A percentile compares a stretch with the other conserved stretches of the same genome.
phyloP scores from a whole-genome alignment of 2,329 filamentous ascomycete genomes.

The Cytospora piceae region DNA sequence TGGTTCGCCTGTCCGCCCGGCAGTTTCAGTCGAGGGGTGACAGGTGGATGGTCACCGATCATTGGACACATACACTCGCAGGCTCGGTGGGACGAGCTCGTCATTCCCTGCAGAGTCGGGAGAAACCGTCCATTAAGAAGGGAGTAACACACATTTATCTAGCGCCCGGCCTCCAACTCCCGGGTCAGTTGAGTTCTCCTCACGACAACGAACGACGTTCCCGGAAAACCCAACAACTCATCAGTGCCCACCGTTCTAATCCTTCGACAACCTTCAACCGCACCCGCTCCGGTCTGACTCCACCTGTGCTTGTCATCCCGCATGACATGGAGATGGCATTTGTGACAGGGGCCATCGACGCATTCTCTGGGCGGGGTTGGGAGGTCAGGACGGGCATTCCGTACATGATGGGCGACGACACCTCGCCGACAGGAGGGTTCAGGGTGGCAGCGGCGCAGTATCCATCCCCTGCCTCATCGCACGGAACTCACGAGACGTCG shows the following conservation, averaged over 20 bases:
- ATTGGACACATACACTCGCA: neutral
- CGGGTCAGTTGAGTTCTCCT: conserved; percentile 8
- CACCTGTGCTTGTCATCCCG: neutral
- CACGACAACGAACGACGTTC: conserved; percentile 9
- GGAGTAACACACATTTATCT: neutral
- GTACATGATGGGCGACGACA: conserved; percentile 3
- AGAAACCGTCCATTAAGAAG: neutral
- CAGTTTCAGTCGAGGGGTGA: neutral
- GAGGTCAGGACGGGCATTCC: conserved; percentile 5
- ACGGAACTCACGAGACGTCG: neutral
- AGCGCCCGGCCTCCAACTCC: neutral
- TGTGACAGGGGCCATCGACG: neutral
- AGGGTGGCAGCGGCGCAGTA: neutral
- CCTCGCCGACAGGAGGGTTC: neutral
- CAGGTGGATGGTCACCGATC: neutral
- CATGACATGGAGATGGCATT: conserved; percentile 9
- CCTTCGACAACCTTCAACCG: neutral
- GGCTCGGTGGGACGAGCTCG: neutral
- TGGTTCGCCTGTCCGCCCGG: neutral
- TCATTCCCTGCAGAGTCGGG: neutral
- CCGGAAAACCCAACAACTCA: neutral
- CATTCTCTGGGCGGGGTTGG: neutral
- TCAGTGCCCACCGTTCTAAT: neutral
- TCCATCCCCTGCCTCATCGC: neutral
- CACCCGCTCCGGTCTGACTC: neutral